Evolutionary conservation across 1,139 yeast species (phyloP), one percentile per base, ranked within the genome.

Genomic region (Kazachstania sp.): DNA sequence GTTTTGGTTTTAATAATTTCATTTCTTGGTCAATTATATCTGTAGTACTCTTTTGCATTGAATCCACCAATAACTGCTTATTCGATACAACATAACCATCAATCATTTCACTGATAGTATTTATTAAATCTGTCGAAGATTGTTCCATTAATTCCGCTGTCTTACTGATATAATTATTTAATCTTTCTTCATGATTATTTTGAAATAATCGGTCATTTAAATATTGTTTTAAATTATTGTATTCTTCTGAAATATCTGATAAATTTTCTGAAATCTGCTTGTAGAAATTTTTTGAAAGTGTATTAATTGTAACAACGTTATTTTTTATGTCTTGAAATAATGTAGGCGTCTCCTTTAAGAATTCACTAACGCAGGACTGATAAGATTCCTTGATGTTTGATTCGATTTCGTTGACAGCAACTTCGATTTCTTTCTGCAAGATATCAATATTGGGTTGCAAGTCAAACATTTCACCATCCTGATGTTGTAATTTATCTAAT

Each of bases 1-100:
- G 58, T 7, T 59, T 55, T 1, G 69, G 66, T 12, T 56, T 57
- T 39, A 69, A 57, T 9, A 57, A 49, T 1, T 56, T 44, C 52
- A 60, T 58, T 47, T 69, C 72, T 16, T 60, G 54, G 1, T 57
- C 50, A 35, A 68, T 61, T 1, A 68, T 59, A 18, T 64, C 65
- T 2, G 55, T 46, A 1, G 68, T 64, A 1, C 68, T 64, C 3
- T 54, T 53, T 18, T 53, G 52, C 29, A 69, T 52, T 23, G 63
- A 62, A 3, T 58, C 55, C 11, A 56, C 42, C 41, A 68, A 54
- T 13, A 62, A 35, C 13, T 57, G 54, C 45, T 61, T 61, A 46
- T 64, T 70, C 23, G 55, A 54, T 28, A 50, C 53, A 16, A 63
- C 54, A 41, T 64, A 67, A 12, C 54, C 54, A 20, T 60, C 60